phyloP scores from a whole-genome alignment of 768 basidiomycete species.

The Kwoniella pini region DNA sequence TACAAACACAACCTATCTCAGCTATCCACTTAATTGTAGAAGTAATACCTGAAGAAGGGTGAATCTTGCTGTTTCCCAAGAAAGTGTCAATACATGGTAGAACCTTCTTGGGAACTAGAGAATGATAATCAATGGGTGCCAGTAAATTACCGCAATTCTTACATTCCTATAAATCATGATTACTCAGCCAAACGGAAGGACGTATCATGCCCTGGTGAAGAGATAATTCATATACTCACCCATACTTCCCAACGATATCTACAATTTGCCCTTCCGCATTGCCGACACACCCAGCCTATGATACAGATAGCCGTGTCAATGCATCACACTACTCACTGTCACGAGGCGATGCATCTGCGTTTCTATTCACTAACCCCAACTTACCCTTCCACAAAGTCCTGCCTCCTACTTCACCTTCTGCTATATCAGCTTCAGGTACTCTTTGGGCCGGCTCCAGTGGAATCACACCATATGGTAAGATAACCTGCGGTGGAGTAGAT shows the following conservation, averaged over 20 bases:
- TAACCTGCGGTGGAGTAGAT: constrained; percentile 1
- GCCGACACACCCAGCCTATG: constrained; percentile 40
- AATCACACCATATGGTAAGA: constrained; percentile 28
- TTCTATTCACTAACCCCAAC: background rate
- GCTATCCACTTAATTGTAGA: background rate
- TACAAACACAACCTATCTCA: background rate
- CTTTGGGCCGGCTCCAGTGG: constrained; percentile 21
- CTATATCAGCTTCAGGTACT: constrained; percentile 8
- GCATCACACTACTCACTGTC: too few relatives aligned
- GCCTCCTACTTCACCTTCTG: background rate
- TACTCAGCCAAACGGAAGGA: background rate
- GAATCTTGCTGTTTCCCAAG: constrained; percentile 19
- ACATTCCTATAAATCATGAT: constrained; percentile 23
- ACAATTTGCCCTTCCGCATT: constrained; percentile 43
- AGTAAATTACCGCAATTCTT: constrained; percentile 22
- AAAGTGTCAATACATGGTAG: background rate
- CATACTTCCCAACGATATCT: constrained; percentile 43
- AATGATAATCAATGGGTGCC: constrained; percentile 6
- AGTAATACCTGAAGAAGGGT: constrained; percentile 11
- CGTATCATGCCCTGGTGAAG: too few relatives aligned
- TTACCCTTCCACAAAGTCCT: constrained; percentile 19
- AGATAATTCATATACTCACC: constrained; percentile 19
- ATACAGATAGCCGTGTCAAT: background rate
- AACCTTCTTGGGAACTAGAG: background rate
- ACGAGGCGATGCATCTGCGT: too few relatives aligned